phyloP scores from a whole-genome alignment of 345 rosid genomes.

The Dipteronia dyeriana region DNA sequence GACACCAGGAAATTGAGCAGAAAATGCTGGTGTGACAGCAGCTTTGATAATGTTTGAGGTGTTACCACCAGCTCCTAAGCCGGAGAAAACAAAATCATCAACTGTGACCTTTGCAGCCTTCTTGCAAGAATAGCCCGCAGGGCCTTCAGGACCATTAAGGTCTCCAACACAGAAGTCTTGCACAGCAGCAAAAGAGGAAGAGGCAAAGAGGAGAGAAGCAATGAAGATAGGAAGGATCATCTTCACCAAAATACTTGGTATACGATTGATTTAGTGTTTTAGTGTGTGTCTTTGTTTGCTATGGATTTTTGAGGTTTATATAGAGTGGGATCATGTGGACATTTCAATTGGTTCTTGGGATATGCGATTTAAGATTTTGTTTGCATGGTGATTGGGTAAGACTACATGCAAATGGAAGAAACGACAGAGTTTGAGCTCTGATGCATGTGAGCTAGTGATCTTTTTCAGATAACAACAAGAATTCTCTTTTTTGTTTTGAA shows the following conservation, averaged over 20 bases:
- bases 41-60: constrained; percentile 74
- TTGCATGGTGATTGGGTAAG: constrained; percentile 7
- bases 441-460: constrained; percentile 23
- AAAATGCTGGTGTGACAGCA: constrained; percentile 70
- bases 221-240: constrained; percentile 45
- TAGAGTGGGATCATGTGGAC: constrained; percentile 10
- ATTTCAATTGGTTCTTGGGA: neutral
- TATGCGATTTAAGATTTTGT: constrained; percentile 15
- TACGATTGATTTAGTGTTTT: neutral
- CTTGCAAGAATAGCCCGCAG: constrained; percentile 79
- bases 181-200: constrained; percentile 56
- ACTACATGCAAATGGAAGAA: neutral
- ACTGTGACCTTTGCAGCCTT: constrained; percentile 45
- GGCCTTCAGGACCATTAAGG: constrained; percentile 47
- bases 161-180: constrained; percentile 83
- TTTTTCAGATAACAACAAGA: constrained; percentile 24
- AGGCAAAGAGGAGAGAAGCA: constrained; percentile 38
- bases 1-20: constrained; percentile 50
- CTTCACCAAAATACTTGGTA: constrained; percentile 14
- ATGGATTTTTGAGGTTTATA: constrained; percentile 18
- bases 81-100: constrained; percentile 65
- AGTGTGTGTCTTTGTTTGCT: neutral
- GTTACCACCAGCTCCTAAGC: constrained; percentile 60
- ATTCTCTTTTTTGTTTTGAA: constrained; percentile 31
- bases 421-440: constrained; percentile 22